Evolutionary conservation across 225 moss, liverwort and hornwort genomes (phyloP), one percentile per base, ranked within the genome.

Genomic region (Neckera pumila): DNA sequence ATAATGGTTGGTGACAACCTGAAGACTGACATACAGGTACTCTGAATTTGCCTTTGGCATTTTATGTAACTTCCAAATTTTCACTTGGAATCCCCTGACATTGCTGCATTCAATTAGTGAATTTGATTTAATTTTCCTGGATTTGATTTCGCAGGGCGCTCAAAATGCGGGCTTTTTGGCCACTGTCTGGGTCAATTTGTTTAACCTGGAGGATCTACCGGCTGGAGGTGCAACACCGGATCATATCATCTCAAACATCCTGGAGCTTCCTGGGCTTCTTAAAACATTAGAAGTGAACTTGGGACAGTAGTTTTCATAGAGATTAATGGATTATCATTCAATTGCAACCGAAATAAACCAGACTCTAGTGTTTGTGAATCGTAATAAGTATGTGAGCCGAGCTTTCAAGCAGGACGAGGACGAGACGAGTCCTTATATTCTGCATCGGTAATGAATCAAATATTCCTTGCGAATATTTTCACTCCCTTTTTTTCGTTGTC

Each of bases 1-100:
- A 86, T 98, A 56, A 98, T 98, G 94, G 97, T 98, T 76, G 98
- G 98, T 49, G 98, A 98, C 91, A 96, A 94, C 86, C 89, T 98
- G 60, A 93, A 93, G 86, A 96, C 98, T n/a, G 98, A 98, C 76
- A 95, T 98, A 79, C 93, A 94, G 93, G 98, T 98, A 80, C 69
- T 77, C 28, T n/a, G 42, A 74, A 71, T 53, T 63, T 75, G 23
- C 63, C 23, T 45, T 22, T 16, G 40, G 30, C 51, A 62, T 28
- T 54, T 79, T 65, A 19, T 76, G 64, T 34, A 42, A 54, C 56
- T 62, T 76, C 83, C 64, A 28, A 21, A 20, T 19, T 81, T 70
- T 43, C 38, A 26, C 56, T 42, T 45, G 71, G 36, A 62, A 87
- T 76, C 69, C 33, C 18, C 45, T 54, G 60, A 18, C 51, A 25